Percentiles rank a stretch among this genome's conserved stretches.
These are phyloP conservation scores for Piper betle DNA, from an alignment of 164 flowering plant species.

Conservation along the genomic window DNA sequence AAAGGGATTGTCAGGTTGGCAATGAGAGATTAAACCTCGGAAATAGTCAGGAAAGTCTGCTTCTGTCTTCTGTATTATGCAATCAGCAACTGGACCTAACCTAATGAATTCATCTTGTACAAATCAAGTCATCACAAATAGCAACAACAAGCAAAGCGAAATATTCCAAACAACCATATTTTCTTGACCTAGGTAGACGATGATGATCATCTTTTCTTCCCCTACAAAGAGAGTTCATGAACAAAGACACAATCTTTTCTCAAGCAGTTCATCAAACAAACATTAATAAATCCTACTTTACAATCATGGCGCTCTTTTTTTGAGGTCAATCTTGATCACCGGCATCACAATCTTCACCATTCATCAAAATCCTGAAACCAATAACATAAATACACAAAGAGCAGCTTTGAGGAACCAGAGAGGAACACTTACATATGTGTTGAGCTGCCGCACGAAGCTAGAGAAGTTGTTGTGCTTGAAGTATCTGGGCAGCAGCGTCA, in stretches of 20 bases:
- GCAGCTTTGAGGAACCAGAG: neutral
- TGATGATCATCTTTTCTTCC: neutral
- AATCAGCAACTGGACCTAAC: neutral
- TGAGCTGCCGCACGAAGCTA: slow-evolving; percentile 80
- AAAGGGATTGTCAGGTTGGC: too few relatives aligned
- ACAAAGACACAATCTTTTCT: neutral
- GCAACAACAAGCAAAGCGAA: neutral
- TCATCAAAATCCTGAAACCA: neutral
- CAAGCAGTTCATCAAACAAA: neutral
- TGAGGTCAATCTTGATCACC: neutral
- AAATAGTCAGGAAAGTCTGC: neutral
- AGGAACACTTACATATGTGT: slow-evolving; percentile 54
- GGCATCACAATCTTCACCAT: neutral
- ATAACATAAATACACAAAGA: neutral
- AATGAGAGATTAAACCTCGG: neutral
- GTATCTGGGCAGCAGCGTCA: slow-evolving; percentile 48
- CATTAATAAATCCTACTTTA: neutral
- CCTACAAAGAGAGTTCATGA: neutral
- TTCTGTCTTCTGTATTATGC: neutral
- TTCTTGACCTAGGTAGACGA: neutral
- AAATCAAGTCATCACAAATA: neutral
- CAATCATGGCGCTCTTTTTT: neutral
- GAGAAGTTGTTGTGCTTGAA: slow-evolving; percentile 91
- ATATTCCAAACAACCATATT: neutral
- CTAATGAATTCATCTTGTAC: neutral